phyloP scores from a whole-genome alignment of 352 stramenopile genomes.

The Phytopythium ostracodes region DNA sequence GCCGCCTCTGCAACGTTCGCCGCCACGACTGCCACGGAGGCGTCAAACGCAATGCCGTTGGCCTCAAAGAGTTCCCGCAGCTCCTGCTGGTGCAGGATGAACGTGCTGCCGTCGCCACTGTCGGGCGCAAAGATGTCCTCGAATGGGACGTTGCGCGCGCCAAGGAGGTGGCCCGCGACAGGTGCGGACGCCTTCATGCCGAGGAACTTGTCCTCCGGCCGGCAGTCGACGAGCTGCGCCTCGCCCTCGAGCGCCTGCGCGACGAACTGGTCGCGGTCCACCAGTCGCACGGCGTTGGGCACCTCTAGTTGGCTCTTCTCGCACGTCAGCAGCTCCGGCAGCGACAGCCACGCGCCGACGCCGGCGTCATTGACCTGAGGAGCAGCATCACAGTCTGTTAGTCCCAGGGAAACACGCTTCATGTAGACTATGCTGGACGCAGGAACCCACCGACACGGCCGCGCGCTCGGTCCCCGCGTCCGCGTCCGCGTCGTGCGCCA shows the following conservation, averaged over 20 bases:
- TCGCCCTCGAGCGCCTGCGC: constrained; percentile 25
- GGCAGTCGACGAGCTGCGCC: constrained; percentile 50
- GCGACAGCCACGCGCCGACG: constrained; percentile 23
- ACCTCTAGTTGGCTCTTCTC: constrained; percentile 27
- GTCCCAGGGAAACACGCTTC: neutral
- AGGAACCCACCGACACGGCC: constrained; percentile 15
- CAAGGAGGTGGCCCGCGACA: constrained; percentile 53
- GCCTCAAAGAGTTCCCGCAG: constrained; percentile 36
- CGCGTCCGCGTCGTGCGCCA: constrained; percentile 16
- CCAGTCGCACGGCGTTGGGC: constrained; percentile 18
- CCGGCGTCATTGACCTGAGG: constrained; percentile 18
- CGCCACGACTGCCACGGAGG: constrained; percentile 38
- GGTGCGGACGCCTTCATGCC: constrained; percentile 29
- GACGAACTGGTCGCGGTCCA: constrained; percentile 21
- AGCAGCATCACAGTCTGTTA: neutral
- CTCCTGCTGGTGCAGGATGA: constrained; percentile 34
- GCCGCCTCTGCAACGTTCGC: constrained; percentile 48
- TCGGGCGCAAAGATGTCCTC: constrained; percentile 33
- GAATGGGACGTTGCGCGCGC: constrained; percentile 50
- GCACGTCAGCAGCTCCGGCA: constrained; percentile 40
- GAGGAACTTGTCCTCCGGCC: constrained; percentile 42
- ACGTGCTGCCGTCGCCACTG: constrained; percentile 18
- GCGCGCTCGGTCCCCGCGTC: constrained; percentile 5
- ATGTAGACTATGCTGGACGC: neutral
- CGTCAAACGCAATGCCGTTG: constrained; percentile 33